phyloP scores from a whole-genome alignment of 2,329 filamentous ascomycete species.

The Penicillium hordei region DNA sequence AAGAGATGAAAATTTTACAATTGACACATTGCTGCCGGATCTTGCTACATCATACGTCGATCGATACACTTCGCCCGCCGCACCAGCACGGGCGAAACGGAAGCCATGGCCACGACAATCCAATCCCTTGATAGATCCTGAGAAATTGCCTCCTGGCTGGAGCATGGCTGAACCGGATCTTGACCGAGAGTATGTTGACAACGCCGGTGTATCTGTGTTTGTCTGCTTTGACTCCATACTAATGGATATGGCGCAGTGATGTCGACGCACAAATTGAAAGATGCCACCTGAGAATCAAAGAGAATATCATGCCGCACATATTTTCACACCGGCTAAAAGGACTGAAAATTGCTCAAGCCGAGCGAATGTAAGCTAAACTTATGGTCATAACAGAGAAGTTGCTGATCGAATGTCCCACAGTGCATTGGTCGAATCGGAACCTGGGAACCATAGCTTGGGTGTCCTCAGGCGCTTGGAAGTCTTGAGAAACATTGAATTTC shows the following conservation, averaged over 20 bases:
- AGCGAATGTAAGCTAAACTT: neutral
- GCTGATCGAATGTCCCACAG: neutral
- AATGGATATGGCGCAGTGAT: neutral
- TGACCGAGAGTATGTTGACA: neutral
- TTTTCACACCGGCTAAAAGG: neutral
- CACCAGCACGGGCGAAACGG: neutral
- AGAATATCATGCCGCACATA: conserved; percentile 1
- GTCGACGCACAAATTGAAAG: conserved; percentile 3
- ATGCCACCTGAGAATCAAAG: neutral
- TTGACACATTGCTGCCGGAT: neutral
- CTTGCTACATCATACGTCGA: neutral
- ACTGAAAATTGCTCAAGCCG: neutral
- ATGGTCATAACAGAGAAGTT: neutral
- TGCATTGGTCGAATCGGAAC: neutral
- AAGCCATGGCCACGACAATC: neutral
- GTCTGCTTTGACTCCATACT: neutral
- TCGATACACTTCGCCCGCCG: neutral
- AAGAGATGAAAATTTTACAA: neutral
- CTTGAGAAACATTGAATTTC: neutral
- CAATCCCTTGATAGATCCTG: neutral
- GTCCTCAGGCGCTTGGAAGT: neutral
- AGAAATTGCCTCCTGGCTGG: neutral
- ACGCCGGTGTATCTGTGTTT: neutral
- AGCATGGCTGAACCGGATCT: neutral
- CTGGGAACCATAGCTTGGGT: neutral